Evolutionary conservation across 2,329 filamentous ascomycete genomes (phyloP), one percentile per base, ranked within the genome.

Genomic region (Xylariaceae sp.): DNA sequence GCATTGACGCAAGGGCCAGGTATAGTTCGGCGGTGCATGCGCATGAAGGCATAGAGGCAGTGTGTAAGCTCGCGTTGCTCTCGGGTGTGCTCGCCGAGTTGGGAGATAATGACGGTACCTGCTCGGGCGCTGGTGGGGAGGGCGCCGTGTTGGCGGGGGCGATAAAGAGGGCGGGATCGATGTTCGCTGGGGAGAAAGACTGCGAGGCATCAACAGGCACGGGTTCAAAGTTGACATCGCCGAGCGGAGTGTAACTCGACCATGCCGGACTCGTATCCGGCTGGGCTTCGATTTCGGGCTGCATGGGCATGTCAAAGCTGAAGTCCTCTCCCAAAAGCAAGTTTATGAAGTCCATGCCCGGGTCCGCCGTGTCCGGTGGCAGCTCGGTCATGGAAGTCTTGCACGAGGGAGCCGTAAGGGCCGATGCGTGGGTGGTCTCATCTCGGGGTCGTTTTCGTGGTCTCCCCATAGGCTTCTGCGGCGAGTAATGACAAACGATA

Each of bases 381-480:
- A 52, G 30, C 26, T 56, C 45, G 11, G 49, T 47, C 57, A 61
- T 57, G 29, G 38, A 19, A 9, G 41, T 54, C 47, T 62, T 60
- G 9, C 32, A 42, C 8, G 49, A 40, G 7, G 49, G 41, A 9
- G 32, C 42, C 31, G 37, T 37, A 11, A 41, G 38, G 29, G 11
- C 12, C 8, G 39, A 37, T 4, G 30, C 37, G 19, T 54, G 53
- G 35, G 38, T 32, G 29, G 49, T 22, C 33, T 56, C 54, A 32
- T 62, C 57, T 39, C 61, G 60, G 29, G 64, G 71, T 43, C 76
- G 68, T 62, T 84, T 84, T 41, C 79, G 67, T 17, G 81, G 81
- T 32, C 81, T 69, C 3, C 81, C 81, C 80, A 84, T 84, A 31
- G 67, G 77, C 61, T 84, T 84, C 57, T 83, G 81, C 11, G 71